Evolutionary conservation across 1,284 basidiomycete species (phyloP), one percentile per base, ranked within the genome.

Genomic region (Cutaneotrichosporon cavernicola): DNA sequence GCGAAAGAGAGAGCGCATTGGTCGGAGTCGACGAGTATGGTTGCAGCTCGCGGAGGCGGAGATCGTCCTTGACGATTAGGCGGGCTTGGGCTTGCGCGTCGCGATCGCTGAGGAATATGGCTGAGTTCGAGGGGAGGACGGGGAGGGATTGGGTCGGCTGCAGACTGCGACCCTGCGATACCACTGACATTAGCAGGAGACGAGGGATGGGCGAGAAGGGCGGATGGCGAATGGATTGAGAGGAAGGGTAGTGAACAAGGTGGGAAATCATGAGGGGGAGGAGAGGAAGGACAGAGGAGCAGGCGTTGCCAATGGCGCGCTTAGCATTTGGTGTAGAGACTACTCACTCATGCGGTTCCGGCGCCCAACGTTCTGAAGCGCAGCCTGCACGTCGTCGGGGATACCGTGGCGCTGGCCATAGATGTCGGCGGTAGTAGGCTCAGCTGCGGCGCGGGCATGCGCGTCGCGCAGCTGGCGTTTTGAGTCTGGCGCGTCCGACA

Each of bases 391-490:
- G 18, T 75, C 72, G 0, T 67, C 64, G 9, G 73, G 65, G 18
- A 78, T 73, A 1, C 76, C 76, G 67, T 76, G 73, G 43, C 65
- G 68, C 16, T 66, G 49, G 11, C 70, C 73, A 50, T 78, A 76
- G n/a, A 66, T 66, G 62, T 78, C 76, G 1, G 74, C 72, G 0
- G 76, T 77, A 7, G 73, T 73, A 13, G 50, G 59, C 5, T 49
- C 13, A 0, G 55, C 58, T 4, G 67, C 63, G 2, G 72, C 66
- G 14, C 38, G 55, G 38, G 55, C 55, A 38, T 56, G 32, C 4
- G 72, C 68, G 56, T 30, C 32, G 34, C 18, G 46, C 22, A 71
- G 66, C 38, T 70, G 69, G n/a, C 73, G 65, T 56, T 76, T 76
- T 13, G 68, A 26, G 21, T 65, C 57, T 18, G 62, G 65, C 26